Conservation (phyloP, 768 basidiomycete species). For the Naganishia vishniacii region DNA sequence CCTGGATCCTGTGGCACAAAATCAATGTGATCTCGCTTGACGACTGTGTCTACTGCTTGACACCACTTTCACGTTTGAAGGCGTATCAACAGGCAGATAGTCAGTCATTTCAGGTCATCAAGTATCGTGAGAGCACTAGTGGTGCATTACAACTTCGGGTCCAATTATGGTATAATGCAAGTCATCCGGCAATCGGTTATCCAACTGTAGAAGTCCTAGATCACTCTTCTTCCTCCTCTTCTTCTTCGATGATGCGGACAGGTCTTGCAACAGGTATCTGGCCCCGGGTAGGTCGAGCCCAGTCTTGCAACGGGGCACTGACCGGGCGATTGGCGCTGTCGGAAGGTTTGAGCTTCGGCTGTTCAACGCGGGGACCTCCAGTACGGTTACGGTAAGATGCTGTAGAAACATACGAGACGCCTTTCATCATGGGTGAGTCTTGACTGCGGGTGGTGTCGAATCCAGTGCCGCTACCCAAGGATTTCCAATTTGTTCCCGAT, state of each 20-base stretch:
- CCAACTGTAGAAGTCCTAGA: too few relatives aligned
- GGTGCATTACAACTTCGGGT: too few relatives aligned
- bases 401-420: not conserved
- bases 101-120: too few relatives aligned
- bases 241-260: slow-evolving; percentile 30
- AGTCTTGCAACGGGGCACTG: not conserved
- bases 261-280: slow-evolving; percentile 15
- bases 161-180: too few relatives aligned
- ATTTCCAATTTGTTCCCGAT: not conserved
- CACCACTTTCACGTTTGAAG: too few relatives aligned
- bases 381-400: not conserved
- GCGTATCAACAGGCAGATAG: too few relatives aligned
- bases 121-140: too few relatives aligned
- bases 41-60: too few relatives aligned
- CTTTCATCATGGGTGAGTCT: slow-evolving; percentile 19
- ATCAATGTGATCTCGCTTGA: too few relatives aligned
- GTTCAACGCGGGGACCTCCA: not conserved
- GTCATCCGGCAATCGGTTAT: too few relatives aligned
- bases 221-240: slow-evolving; percentile 30
- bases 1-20: too few relatives aligned
- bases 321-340: not conserved
- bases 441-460: slow-evolving; percentile 4
- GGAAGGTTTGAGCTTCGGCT: not conserved
- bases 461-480: not conserved
- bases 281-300: not conserved